These are phyloP conservation scores for Didymella sp. DNA, from an alignment of 2,329 filamentous ascomycete species.

Conservation along the genomic window DNA sequence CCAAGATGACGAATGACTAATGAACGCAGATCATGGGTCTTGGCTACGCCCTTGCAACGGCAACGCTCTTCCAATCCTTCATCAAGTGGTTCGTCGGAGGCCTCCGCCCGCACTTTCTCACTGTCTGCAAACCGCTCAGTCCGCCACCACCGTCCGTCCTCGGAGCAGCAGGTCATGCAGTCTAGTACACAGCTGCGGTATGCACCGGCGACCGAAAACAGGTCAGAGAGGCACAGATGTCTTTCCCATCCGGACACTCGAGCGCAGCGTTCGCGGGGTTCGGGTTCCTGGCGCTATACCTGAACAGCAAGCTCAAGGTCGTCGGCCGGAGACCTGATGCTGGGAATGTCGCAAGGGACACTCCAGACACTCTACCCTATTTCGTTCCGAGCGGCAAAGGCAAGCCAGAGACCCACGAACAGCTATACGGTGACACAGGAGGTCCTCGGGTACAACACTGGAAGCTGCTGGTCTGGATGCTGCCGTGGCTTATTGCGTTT, in stretches of 20 bases:
- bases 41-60: constrained; percentile 38
- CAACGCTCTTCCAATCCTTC: constrained; percentile 39
- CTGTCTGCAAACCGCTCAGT: constrained; percentile 29
- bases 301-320: constrained; percentile 40
- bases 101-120: constrained; percentile 45
- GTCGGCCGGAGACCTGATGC: not conserved
- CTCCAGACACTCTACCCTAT: not conserved
- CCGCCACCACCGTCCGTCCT: constrained; percentile 1
- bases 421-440: too few species aligned
- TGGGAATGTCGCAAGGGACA: too few species aligned
- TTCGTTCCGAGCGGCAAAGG: not conserved
- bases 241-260: constrained; percentile 42
- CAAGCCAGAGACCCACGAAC: not conserved
- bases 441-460: constrained; percentile 57
- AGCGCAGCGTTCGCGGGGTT: constrained; percentile 44
- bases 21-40: constrained; percentile 36
- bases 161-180: not conserved
- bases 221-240: constrained; percentile 39
- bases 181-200: constrained; percentile 24
- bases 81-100: constrained; percentile 46
- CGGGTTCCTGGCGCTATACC: constrained; percentile 37
- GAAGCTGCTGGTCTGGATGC: constrained; percentile 68
- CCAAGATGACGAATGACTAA: not conserved
- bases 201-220: constrained; percentile 25
- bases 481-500: constrained; percentile 67